These are phyloP conservation scores for Argentina anserina DNA, from an alignment of 306 rosid species.

Conservation along the genomic window DNA sequence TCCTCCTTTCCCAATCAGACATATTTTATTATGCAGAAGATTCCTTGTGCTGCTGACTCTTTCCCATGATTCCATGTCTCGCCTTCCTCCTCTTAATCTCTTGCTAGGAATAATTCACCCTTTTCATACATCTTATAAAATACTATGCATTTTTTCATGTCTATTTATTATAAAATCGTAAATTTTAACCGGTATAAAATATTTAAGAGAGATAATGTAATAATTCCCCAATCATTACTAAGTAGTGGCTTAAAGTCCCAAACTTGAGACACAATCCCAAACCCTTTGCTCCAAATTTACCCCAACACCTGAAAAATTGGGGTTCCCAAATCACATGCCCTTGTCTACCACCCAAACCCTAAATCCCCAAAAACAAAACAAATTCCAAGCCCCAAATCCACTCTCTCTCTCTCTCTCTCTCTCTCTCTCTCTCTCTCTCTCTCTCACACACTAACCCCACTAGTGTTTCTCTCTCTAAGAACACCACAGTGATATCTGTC, in stretches of 20 bases:
- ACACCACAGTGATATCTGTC: constrained; percentile 78
- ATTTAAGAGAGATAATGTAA: too few species aligned
- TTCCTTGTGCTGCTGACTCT: constrained; percentile 2
- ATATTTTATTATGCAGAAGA: not conserved
- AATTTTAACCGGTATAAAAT: too few species aligned
- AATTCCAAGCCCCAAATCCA: constrained; percentile 25
- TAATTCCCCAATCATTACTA: not conserved
- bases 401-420: constrained; percentile 13
- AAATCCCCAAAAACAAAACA: constrained; percentile 15
- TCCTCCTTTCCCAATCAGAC: constrained; percentile 4
- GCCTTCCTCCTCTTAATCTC: not conserved
- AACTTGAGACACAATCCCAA: not conserved
- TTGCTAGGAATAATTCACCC: not conserved
- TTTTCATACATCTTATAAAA: not conserved
- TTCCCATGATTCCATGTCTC: not conserved
- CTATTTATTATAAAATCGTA: too few species aligned
- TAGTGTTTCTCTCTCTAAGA: constrained; percentile 32
- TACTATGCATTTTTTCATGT: too few species aligned
- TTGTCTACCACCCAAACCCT: constrained; percentile 26
- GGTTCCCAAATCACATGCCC: not conserved
- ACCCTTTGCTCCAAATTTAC: not conserved
- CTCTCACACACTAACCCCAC: constrained; percentile 44
- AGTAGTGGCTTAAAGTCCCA: not conserved
- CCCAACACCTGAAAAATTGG: constrained; percentile 21
- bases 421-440: constrained; percentile 14